Percentiles rank a stretch among this genome's conserved stretches.
Evolutionary conservation across 2,329 filamentous ascomycete species (phyloP).

Genomic region (Magnaporthiopsis poae): DNA sequence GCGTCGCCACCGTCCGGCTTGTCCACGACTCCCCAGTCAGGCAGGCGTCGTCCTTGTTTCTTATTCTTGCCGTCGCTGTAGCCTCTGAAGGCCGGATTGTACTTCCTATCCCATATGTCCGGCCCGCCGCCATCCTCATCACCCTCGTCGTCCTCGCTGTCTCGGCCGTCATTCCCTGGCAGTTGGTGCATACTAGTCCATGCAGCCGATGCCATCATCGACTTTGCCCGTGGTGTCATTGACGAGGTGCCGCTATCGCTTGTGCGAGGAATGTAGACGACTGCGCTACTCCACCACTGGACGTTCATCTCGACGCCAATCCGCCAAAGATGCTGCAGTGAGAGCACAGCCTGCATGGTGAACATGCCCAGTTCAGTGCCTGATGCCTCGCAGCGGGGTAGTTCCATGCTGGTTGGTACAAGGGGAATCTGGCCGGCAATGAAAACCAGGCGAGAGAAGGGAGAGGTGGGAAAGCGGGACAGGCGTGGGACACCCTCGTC

Average conservation of each 20-base stretch:
- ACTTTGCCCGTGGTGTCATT: constrained; percentile 20
- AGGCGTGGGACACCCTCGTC: constrained; percentile 4
- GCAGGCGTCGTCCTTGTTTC: constrained; percentile 25
- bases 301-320: constrained; percentile 65
- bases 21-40: constrained; percentile 40
- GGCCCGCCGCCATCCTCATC: constrained; percentile 32
- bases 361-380: constrained; percentile 18
- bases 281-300: constrained; percentile 62
- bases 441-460: constrained; percentile 37
- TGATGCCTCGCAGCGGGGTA: constrained; percentile 30
- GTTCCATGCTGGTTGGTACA: constrained; percentile 65
- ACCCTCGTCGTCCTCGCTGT: constrained; percentile 38
- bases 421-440: constrained; percentile 89
- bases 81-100: constrained; percentile 41
- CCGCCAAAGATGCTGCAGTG: constrained; percentile 82
- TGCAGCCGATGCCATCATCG: constrained; percentile 31
- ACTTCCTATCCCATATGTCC: constrained; percentile 61
- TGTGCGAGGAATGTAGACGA: constrained; percentile 58
- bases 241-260: constrained; percentile 18
- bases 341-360: constrained; percentile 53
- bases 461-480: not conserved
- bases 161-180: constrained; percentile 19
- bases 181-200: constrained; percentile 39
- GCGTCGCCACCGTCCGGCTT: constrained; percentile 17
- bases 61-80: constrained; percentile 23